These are phyloP conservation scores for Lactuca sativa DNA, from an alignment of 129 eudicot genomes.

Conservation along the genomic window DNA sequence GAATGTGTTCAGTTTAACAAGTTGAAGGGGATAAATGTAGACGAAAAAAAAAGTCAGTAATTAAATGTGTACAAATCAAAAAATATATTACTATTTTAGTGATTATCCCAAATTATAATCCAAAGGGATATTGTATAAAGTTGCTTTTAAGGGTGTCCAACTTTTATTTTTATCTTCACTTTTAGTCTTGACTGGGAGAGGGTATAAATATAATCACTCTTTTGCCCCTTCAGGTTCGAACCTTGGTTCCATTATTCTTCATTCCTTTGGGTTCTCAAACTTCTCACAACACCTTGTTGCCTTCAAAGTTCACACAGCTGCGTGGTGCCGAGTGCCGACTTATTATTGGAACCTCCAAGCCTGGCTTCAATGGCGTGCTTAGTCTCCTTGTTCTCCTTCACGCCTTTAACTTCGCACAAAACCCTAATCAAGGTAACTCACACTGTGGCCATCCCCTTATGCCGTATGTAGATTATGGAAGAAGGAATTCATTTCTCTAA, in stretches of 20 bases:
- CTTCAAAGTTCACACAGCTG: neutral
- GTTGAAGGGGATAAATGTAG: too few species aligned
- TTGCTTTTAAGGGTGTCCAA: too few species aligned
- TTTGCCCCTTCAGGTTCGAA: neutral
- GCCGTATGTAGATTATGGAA: neutral
- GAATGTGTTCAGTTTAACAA: too few species aligned
- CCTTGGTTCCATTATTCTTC: neutral
- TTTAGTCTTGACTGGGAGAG: neutral
- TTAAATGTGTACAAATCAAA: too few species aligned
- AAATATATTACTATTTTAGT: too few species aligned
- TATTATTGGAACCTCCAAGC: neutral
- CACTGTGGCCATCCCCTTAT: neutral
- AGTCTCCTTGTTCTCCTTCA: constrained; percentile 18
- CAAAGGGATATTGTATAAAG: too few species aligned
- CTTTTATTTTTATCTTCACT: too few species aligned
- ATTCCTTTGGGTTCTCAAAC: too few species aligned
- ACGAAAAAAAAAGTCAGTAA: too few species aligned
- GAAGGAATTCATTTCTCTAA: neutral
- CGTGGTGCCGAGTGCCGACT: too few species aligned
- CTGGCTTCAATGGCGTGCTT: constrained; percentile 24
- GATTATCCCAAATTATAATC: too few species aligned
- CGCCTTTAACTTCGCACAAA: constrained; percentile 15
- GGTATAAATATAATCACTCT: neutral
- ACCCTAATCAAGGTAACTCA: constrained; percentile 25
- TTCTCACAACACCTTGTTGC: neutral